A percentile compares a stretch with the other conserved stretches of the same genome.
Conservation (phyloP, 106 monocot species). For the Chionographis japonica region DNA sequence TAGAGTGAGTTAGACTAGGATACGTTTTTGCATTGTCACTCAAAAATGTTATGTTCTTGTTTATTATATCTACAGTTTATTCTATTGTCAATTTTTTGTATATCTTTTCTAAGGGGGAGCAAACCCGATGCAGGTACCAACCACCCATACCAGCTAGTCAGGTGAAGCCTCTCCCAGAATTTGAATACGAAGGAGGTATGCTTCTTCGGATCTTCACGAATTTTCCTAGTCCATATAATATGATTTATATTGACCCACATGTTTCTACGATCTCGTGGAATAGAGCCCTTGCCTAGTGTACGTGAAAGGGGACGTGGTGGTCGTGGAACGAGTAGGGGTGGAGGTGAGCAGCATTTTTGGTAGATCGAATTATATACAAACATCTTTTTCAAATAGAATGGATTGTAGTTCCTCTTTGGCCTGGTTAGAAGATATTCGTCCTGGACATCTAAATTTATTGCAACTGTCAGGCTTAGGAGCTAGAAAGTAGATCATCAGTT, state of each 20-base stretch:
- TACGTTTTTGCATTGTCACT: too few species aligned
- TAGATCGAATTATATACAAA: background rate
- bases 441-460: too few species aligned
- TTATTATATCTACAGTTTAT: too few species aligned
- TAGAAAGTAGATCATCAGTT: background rate
- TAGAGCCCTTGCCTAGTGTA: conserved; percentile 4
- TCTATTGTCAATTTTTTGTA: too few species aligned
- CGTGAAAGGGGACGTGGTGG: conserved; percentile 20
- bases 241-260: background rate
- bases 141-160: conserved; percentile 28
- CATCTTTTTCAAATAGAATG: background rate
- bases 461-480: background rate
- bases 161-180: conserved; percentile 19
- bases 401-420: background rate
- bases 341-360: background rate
- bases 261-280: background rate
- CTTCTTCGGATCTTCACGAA: background rate
- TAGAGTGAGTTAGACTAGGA: too few species aligned
- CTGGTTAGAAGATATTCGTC: too few species aligned
- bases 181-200: conserved; percentile 22
- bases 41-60: too few species aligned
- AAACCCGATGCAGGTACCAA: conserved; percentile 14
- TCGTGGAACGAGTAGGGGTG: conserved; percentile 13
- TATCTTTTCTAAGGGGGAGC: too few species aligned
- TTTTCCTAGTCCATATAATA: background rate